These are phyloP conservation scores for Hyphodiscus hymeniophilus DNA, from an alignment of 495 filamentous ascomycete species.

Conservation along the genomic window DNA sequence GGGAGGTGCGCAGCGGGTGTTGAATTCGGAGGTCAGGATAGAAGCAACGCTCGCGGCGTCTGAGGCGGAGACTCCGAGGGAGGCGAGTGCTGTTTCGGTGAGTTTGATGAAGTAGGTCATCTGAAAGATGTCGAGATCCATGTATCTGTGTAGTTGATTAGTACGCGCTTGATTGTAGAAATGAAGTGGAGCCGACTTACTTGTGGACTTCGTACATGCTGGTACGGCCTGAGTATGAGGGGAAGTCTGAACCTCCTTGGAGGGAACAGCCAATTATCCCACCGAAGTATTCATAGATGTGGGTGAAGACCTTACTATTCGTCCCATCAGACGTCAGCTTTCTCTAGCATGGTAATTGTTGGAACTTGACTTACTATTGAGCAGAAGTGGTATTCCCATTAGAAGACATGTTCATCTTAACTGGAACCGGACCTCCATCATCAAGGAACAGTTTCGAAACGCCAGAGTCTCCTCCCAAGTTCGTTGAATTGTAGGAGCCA, in stretches of 20 bases:
- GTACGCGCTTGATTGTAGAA: no score
- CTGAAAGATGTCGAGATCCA: slow-evolving; percentile 25
- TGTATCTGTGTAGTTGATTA: slow-evolving; percentile 40
- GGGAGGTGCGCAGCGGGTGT: slow-evolving; percentile 31
- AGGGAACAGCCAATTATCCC: slow-evolving; percentile 37
- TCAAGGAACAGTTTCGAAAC: slow-evolving; percentile 43
- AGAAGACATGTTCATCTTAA: slow-evolving; percentile 38
- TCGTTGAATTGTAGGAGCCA: slow-evolving; percentile 37
- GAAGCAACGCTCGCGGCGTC: slow-evolving; percentile 20
- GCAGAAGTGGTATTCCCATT: slow-evolving; percentile 27
- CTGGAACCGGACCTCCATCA: slow-evolving; percentile 38
- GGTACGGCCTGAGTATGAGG: slow-evolving; percentile 31
- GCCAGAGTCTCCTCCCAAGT: slow-evolving; percentile 27
- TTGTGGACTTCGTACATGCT: slow-evolving; percentile 43
- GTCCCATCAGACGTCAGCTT: neutral
- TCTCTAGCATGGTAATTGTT: neutral
- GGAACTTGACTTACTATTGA: slow-evolving; percentile 34
- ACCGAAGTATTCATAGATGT: slow-evolving; percentile 47
- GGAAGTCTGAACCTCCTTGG: slow-evolving; percentile 33
- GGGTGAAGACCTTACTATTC: slow-evolving; percentile 37
- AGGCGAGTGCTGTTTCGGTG: neutral
- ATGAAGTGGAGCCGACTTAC: slow-evolving; percentile 14
- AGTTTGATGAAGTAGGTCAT: neutral
- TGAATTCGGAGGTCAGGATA: slow-evolving; percentile 34
- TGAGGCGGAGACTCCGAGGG: neutral